These are phyloP conservation scores for Neophaeococcomyces mojaviensis DNA, from an alignment of 2,329 filamentous ascomycete genomes.

Conservation along the genomic window DNA sequence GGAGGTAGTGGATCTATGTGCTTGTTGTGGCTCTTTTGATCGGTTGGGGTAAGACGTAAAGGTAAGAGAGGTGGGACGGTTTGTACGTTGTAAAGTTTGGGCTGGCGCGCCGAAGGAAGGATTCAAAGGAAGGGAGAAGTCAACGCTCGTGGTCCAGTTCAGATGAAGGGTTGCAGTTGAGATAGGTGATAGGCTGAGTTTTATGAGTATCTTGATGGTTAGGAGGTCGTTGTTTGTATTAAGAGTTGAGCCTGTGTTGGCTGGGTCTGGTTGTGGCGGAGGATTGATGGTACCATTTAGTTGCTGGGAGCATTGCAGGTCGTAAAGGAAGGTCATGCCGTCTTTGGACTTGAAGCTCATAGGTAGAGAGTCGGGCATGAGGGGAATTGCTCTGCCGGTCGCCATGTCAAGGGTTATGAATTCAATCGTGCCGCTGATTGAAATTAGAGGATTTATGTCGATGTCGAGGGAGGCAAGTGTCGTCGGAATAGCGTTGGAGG, in stretches of 20 bases:
- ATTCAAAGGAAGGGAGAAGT: constrained; percentile 41
- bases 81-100: constrained; percentile 38
- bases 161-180: constrained; percentile 40
- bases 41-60: constrained; percentile 4
- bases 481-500: constrained; percentile 36
- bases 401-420: constrained; percentile 40
- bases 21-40: constrained; percentile 12
- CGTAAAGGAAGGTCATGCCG: constrained; percentile 51
- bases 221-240: constrained; percentile 34
- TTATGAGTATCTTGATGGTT: constrained; percentile 40
- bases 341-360: constrained; percentile 45
- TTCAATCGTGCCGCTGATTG: constrained; percentile 43
- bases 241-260: constrained; percentile 29
- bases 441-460: constrained; percentile 47
- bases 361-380: constrained; percentile 32
- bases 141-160: constrained; percentile 43
- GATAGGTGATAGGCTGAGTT: constrained; percentile 33
- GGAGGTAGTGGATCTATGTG: constrained; percentile 24
- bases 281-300: constrained; percentile 10
- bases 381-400: constrained; percentile 40
- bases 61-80: constrained; percentile 30
- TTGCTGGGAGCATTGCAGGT: constrained; percentile 17
- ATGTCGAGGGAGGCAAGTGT: constrained; percentile 49
- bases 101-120: constrained; percentile 40
- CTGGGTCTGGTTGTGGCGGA: constrained; percentile 11